Conservation (phyloP, 768 basidiomycete genomes). For the Lenzites betulinus region DNA sequence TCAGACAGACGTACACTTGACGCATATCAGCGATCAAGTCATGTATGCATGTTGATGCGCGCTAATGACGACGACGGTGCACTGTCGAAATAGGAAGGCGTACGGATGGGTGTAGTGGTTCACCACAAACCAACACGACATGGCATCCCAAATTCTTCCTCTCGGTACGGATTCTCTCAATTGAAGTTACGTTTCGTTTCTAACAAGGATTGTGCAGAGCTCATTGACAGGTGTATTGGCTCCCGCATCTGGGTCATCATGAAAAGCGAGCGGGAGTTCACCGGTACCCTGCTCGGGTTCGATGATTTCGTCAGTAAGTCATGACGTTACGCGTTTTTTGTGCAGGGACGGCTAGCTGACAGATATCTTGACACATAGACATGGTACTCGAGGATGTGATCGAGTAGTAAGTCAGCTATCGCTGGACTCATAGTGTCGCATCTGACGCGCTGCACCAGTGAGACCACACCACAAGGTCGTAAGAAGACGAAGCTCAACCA, state of each 20-base stretch:
- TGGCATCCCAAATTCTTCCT: conserved; percentile 95
- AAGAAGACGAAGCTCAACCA: conserved; percentile 84
- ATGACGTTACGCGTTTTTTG: no score
- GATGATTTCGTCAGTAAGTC: conserved; percentile 99
- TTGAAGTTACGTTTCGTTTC: neutral
- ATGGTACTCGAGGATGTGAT: conserved; percentile 97
- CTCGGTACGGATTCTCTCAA: conserved; percentile 54
- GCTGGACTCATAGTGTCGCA: neutral
- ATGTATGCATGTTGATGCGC: neutral
- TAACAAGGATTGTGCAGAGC: conserved; percentile 50
- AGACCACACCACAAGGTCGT: conserved; percentile 78
- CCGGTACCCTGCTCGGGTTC: conserved; percentile 91
- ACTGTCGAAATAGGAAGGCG: conserved; percentile 6
- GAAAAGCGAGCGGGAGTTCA: conserved; percentile 97
- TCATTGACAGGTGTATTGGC: conserved; percentile 97
- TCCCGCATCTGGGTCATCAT: conserved; percentile 98
- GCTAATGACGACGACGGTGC: neutral
- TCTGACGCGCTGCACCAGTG: conserved; percentile 47
- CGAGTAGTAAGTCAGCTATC: conserved; percentile 72
- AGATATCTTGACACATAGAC: no score
- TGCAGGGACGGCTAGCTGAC: no score
- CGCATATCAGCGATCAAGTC: no score
- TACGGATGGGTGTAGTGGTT: conserved; percentile 11
- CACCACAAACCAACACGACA: conserved; percentile 34
- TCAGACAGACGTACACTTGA: neutral